Conservation (phyloP, 208 protist genomes). For the Naegleria lovaniensis region DNA sequence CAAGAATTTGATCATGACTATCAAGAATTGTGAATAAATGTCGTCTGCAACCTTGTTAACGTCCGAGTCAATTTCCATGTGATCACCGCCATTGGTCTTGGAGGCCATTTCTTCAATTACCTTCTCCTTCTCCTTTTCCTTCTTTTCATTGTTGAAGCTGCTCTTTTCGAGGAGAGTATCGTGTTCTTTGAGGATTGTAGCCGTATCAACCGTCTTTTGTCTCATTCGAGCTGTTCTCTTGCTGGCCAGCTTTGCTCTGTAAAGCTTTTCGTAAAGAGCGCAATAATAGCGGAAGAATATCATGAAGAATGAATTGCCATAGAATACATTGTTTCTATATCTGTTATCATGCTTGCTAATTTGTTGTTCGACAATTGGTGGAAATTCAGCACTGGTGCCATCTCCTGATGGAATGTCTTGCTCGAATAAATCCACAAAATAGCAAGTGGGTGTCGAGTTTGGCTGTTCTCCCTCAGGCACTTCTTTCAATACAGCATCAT, state of each 20-base stretch:
- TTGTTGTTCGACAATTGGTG: background rate
- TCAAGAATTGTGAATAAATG: background rate
- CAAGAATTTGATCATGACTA: background rate
- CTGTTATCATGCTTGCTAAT: background rate
- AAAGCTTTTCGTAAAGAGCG: background rate
- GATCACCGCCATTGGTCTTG: background rate
- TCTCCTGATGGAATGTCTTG: background rate
- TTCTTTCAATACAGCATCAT: background rate
- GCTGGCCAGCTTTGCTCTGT: background rate
- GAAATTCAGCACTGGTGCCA: background rate
- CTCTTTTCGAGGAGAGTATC: background rate
- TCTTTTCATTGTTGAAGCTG: background rate
- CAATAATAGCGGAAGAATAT: constrained; percentile 22
- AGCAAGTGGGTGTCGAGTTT: background rate
- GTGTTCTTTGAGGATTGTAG: background rate
- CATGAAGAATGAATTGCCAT: background rate
- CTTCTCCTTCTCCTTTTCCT: background rate
- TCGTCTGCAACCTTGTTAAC: background rate
- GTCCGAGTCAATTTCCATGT: background rate
- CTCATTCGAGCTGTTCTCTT: background rate
- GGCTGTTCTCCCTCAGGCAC: background rate
- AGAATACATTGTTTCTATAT: background rate
- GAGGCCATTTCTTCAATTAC: background rate
- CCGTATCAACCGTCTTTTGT: background rate
- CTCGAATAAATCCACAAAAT: background rate